phyloP scores from a whole-genome alignment of 2,329 filamentous ascomycete genomes.

The Geosmithia morbida region DNA sequence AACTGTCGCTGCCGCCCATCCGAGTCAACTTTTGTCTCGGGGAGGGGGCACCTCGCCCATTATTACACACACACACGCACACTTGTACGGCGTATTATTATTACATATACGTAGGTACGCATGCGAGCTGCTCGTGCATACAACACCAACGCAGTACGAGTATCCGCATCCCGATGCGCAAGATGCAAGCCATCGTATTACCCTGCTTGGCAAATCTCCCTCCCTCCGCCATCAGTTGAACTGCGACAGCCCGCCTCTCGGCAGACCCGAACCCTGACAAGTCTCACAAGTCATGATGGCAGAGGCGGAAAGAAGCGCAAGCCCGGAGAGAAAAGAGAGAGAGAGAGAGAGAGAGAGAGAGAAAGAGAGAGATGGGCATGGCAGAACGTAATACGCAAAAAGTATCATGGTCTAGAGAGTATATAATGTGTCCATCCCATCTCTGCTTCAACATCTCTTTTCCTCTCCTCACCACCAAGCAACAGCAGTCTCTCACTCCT shows the following conservation, averaged over 20 bases:
- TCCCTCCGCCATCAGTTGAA: not conserved
- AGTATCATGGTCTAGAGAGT: not conserved
- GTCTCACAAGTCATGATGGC: not conserved
- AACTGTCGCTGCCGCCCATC: too few relatives aligned
- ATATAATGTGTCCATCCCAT: conserved; percentile 2
- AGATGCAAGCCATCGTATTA: not conserved
- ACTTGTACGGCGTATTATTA: too few relatives aligned
- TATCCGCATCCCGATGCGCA: not conserved
- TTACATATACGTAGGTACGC: too few relatives aligned
- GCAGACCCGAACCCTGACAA: not conserved
- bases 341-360: not conserved
- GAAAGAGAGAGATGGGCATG: not conserved
- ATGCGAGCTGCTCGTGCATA: not conserved
- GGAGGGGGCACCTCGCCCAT: too few relatives aligned
- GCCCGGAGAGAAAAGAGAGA: too few relatives aligned
- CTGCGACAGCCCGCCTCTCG: not conserved
- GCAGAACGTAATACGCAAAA: not conserved
- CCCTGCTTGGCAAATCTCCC: not conserved
- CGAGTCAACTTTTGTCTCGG: too few relatives aligned
- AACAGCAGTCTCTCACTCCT: too few relatives aligned
- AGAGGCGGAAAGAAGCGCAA: too few relatives aligned
- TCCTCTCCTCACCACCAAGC: not conserved
- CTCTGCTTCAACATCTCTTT: not conserved
- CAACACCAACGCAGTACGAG: not conserved
- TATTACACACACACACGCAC: too few relatives aligned